These are phyloP conservation scores for Coemansia sp. DNA, from an alignment of 192 early-diverging fungal genomes.

Conservation along the genomic window DNA sequence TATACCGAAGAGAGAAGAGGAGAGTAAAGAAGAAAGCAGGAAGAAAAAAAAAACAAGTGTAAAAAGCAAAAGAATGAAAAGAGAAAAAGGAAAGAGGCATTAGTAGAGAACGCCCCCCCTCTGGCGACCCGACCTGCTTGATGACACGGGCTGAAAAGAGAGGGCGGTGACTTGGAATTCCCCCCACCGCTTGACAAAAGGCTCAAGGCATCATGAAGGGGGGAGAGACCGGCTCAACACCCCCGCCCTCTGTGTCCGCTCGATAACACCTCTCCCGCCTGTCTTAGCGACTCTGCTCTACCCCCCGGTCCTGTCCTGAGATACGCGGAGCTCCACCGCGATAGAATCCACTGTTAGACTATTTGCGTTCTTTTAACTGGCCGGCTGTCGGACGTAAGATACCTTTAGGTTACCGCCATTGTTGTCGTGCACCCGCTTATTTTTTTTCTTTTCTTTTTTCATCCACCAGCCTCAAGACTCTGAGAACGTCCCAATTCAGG, in stretches of 20 bases:
- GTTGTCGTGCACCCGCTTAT: not conserved
- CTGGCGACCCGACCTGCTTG: constrained; percentile 1
- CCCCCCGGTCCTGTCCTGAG: not conserved
- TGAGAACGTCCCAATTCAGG: not conserved
- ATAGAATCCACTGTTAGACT: not conserved
- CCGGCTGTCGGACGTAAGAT: not conserved
- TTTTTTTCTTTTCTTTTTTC: not conserved
- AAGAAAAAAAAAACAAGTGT: constrained; percentile 6
- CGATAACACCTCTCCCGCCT: not conserved
- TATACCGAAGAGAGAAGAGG: constrained; percentile 20
- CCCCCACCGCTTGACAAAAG: not conserved
- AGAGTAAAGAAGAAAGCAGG: constrained; percentile 25
- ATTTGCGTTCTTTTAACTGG: constrained; percentile 2
- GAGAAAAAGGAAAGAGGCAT: constrained; percentile 29
- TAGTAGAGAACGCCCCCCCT: constrained; percentile 3
- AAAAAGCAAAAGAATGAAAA: constrained; percentile 25
- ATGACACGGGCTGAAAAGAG: constrained; percentile 6
- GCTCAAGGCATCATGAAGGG: not conserved
- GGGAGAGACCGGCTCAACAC: not conserved
- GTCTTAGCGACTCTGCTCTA: not conserved
- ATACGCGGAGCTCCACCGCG: not conserved
- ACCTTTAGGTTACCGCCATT: constrained; percentile 4
- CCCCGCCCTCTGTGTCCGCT: not conserved
- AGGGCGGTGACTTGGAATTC: constrained; percentile 2
- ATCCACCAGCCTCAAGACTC: not conserved